Evolutionary conservation across 2,329 filamentous ascomycete genomes (phyloP), one percentile per base, ranked within the genome.

Genomic region (Venturia aucupariae): DNA sequence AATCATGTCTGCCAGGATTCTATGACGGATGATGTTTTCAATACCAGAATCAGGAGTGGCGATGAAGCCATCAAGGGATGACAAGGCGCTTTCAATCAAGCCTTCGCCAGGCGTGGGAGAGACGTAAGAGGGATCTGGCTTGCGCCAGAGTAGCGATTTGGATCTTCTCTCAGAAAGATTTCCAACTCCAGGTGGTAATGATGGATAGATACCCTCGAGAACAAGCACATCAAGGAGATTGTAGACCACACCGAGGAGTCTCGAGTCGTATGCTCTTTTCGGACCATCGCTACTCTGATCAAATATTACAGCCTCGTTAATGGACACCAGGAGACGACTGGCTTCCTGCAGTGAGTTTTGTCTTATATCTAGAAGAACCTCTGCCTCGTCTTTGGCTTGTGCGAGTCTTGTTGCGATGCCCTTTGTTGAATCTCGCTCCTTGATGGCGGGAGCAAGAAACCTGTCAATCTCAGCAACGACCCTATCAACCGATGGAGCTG

Each of bases 261-360:
- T 74, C 38, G 69, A 73, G 68, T 76, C 74, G 64, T 76, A 76
- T 4, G 72, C 73, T n/a, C 54, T 72, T 71, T 66, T 74, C 68
- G 22, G 24, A 35, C 35, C 48, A 46, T 35, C 8, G 35, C 24
- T 11, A 24, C 19, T 38, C 46, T 13, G 71, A 69, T 54, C 64
- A 17, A 42, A 39, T 27, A 57, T 3, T 54, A 70, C 69, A 54
- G 70, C 67, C 5, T 59, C 30, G 24, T 67, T 60, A 4, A 19
- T 65, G 68, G 62, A 72, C 65, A 46, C 75, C 73, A 55, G 73
- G 72, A 55, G 64, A 60, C 65, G 63, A 67, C 68, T 72, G 30
- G 59, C 60, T n/a, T 48, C 54, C 32, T 44, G 30, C 15, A 65
- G 57, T 22, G 57, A 17, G 17, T 32, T 6, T n/a, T 11, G 17